phyloP scores from a whole-genome alignment of 495 filamentous ascomycete species.

The Aspergillus taichungensis region DNA sequence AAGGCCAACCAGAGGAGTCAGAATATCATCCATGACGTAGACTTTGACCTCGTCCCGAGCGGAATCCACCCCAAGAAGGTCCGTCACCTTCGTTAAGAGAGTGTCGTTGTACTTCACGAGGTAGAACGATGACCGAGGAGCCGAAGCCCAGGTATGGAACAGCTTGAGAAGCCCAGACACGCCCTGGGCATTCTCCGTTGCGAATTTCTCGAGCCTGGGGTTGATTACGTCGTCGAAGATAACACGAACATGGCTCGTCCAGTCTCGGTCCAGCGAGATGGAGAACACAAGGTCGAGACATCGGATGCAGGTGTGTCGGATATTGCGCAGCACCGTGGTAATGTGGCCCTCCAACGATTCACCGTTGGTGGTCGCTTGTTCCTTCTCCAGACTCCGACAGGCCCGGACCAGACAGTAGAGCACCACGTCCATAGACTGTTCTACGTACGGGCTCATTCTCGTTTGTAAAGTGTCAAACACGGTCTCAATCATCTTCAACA shows the following conservation, averaged over 20 bases:
- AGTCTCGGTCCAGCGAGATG: slow-evolving; percentile 54
- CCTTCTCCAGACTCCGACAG: slow-evolving; percentile 46
- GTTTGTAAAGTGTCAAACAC: slow-evolving; percentile 74
- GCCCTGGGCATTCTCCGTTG: slow-evolving; percentile 79
- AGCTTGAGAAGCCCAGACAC: slow-evolving; percentile 75
- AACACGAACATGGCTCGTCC: slow-evolving; percentile 57
- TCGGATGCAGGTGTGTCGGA: slow-evolving; percentile 67
- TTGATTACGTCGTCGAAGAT: slow-evolving; percentile 69
- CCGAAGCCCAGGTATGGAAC: slow-evolving; percentile 68
- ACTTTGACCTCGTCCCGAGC: slow-evolving; percentile 83
- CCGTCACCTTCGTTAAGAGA: slow-evolving; percentile 59
- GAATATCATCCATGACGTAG: slow-evolving; percentile 64
- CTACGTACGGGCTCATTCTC: slow-evolving; percentile 51
- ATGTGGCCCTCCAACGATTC: slow-evolving; percentile 36
- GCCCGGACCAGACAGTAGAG: slow-evolving; percentile 70
- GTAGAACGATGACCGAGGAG: slow-evolving; percentile 56
- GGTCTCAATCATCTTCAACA: slow-evolving; percentile 85
- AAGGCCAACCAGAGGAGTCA: slow-evolving; percentile 51
- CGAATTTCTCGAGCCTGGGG: slow-evolving; percentile 68
- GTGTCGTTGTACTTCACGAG: slow-evolving; percentile 53
- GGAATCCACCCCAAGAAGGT: slow-evolving; percentile 62
- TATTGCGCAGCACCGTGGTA: slow-evolving; percentile 53
- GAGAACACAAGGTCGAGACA: slow-evolving; percentile 71
- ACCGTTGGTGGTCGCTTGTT: slow-evolving; percentile 23
- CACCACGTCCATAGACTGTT: slow-evolving; percentile 59